These are phyloP conservation scores for Lactarius psammicola DNA, from an alignment of 768 basidiomycete species.

Conservation along the genomic window DNA sequence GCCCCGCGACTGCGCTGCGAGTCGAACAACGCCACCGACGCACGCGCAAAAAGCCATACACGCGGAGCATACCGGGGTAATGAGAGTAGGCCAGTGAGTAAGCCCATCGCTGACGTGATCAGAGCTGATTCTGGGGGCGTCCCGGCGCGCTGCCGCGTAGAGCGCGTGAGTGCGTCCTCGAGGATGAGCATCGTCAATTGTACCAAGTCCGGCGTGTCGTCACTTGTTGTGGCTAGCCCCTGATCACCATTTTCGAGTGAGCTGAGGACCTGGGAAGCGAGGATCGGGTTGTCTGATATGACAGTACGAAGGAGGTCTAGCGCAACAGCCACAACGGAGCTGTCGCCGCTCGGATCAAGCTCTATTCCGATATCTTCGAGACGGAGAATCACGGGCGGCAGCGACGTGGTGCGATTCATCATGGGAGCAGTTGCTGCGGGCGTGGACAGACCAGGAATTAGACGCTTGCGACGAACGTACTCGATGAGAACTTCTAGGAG, in stretches of 20 bases:
- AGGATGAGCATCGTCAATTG: constrained; percentile 79
- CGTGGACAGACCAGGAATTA: constrained; percentile 36
- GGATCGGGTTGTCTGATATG: constrained; percentile 63
- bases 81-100: constrained; percentile 73
- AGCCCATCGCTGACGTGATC: constrained; percentile 78
- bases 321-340: constrained; percentile 63
- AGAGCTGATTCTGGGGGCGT: constrained; percentile 54
- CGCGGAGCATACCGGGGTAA: constrained; percentile 74
- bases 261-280: constrained; percentile 65
- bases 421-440: not conserved
- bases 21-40: constrained; percentile 76
- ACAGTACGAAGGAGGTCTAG: constrained; percentile 79
- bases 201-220: constrained; percentile 66
- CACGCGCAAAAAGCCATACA: constrained; percentile 87
- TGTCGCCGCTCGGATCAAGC: constrained; percentile 57
- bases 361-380: constrained; percentile 76
- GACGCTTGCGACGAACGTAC: constrained; percentile 60
- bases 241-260: constrained; percentile 56
- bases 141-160: constrained; percentile 37
- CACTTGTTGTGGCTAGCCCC: constrained; percentile 49
- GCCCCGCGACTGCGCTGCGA: constrained; percentile 61
- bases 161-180: constrained; percentile 67
- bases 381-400: constrained; percentile 37
- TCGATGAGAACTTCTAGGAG: constrained; percentile 78
- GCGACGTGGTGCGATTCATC: constrained; percentile 9